These are phyloP conservation scores for Ceratobasidium sp. DNA, from an alignment of 1,284 basidiomycete genomes.

Conservation along the genomic window DNA sequence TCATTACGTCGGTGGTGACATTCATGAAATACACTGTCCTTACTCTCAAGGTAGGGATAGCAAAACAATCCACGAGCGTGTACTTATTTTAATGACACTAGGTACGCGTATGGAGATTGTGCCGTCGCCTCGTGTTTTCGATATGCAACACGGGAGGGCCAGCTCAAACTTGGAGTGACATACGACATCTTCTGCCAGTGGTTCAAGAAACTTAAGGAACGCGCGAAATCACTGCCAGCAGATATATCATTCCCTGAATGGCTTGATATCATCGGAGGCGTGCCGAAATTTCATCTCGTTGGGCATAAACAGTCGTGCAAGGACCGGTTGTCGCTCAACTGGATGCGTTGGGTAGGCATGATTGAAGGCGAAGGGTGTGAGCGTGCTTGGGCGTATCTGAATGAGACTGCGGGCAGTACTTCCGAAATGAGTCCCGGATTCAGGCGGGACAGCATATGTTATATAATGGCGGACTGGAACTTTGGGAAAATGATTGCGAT, in stretches of 20 bases:
- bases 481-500: background rate
- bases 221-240: background rate
- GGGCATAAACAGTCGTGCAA: background rate
- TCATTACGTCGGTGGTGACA: too few relatives aligned
- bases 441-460: background rate
- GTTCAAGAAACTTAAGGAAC: background rate
- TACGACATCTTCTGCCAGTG: slow-evolving; percentile 28
- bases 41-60: too few relatives aligned
- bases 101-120: background rate
- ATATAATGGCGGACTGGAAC: slow-evolving; percentile 1
- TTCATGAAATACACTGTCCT: too few relatives aligned
- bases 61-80: too few relatives aligned
- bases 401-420: slow-evolving; percentile 4
- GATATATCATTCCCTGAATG: background rate
- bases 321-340: background rate
- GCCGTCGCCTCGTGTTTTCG: background rate
- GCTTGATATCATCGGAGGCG: background rate
- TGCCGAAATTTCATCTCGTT: background rate
- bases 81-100: too few relatives aligned
- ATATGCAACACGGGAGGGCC: background rate
- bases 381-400: background rate
- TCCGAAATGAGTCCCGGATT: slow-evolving; percentile 12
- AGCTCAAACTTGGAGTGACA: background rate
- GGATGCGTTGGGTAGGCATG: background rate
- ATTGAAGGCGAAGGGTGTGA: slow-evolving; percentile 18